A percentile compares a stretch with the other conserved stretches of the same genome.
These are phyloP conservation scores for Wickerhamiella infanticola DNA, from an alignment of 1,139 yeast species.

Conservation along the genomic window DNA sequence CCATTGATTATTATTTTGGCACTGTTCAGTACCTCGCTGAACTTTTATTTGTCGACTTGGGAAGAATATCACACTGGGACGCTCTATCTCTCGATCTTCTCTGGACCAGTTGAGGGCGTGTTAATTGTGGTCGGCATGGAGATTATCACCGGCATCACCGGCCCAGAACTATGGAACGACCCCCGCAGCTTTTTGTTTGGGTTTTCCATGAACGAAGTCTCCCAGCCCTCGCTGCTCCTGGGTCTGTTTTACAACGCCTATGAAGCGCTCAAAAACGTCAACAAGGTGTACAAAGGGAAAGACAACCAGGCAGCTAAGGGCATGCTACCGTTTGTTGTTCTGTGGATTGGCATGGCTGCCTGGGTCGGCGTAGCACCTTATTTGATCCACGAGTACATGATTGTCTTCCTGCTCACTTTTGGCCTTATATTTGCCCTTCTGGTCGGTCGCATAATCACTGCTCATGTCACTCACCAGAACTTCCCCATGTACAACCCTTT, in stretches of 20 bases:
- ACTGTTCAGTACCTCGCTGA: conserved; percentile 61
- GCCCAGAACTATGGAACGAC: conserved; percentile 49
- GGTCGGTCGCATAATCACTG: conserved; percentile 81
- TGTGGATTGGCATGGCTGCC: conserved; percentile 39
- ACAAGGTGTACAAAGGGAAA: conserved; percentile 21
- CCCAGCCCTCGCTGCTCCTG: conserved; percentile 36
- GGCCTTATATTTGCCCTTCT: conserved; percentile 69
- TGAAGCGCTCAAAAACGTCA: conserved; percentile 61
- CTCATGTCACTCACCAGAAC: conserved; percentile 64
- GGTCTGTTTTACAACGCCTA: conserved; percentile 55
- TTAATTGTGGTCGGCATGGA: conserved; percentile 44
- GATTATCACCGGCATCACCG: conserved; percentile 48
- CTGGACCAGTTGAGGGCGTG: conserved; percentile 95
- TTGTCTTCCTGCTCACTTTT: conserved; percentile 51
- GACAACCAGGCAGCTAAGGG: conserved; percentile 39
- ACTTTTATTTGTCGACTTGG: conserved; percentile 88
- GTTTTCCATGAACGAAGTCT: conserved; percentile 27
- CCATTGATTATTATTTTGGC: conserved; percentile 45
- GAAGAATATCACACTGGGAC: conserved; percentile 89
- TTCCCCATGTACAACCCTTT: conserved; percentile 67
- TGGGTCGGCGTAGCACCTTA: conserved; percentile 33
- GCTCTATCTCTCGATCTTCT: conserved; percentile 58
- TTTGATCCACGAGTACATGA: conserved; percentile 31
- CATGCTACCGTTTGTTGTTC: conserved; percentile 51
- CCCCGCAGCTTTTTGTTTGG: conserved; percentile 14